Base-by-base conservation (phyloP, 2,329 filamentous ascomycete genomes). In the Xylaria sp. region DNA sequence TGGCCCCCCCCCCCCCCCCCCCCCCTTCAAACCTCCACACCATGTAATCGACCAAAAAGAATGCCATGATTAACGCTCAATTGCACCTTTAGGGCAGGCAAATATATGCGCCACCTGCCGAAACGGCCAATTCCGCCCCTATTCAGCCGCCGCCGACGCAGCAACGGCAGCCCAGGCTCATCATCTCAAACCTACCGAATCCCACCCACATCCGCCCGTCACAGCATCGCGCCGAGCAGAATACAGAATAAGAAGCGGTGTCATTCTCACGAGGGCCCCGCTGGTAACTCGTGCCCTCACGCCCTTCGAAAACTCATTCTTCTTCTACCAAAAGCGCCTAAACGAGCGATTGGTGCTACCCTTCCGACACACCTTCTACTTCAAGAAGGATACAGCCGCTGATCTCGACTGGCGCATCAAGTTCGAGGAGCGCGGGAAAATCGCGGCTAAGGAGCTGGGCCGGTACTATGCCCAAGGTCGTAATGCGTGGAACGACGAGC, bases 301-400 rank as follows among this genome's bases (percentile, higher is more conserved):
- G 40, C 86, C 93, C 13, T 98, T 99, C 82, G 96, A 99, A 82
- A 92, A 93, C 78, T 87, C 95, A 72, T 98, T 92, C 83, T 97
- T 92, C 85, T 94, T 99, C 80, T 99, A 99, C 84, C 96, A 99
- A 84, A 95, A 95, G 76, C 93, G 96, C 16, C 87, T 99, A 69
- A 97, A 98, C 81, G 96, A 99, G 85, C 92, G 96, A 51, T 87
- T 97, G 61, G 90, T 91, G 23, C 87, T 96, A 4, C 93, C 94
- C 1, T 99, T 98, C 81, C 92, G 92, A 65, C 90, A 92, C 73
- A 92, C 92, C 79, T 96, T 98, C 83, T 99, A 97, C 87, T 97
- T 94, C 88, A 97, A 97, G 85, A 90, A 90, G 74, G 93, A 93
- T 78, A 97, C 94, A 12, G 91, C 94, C 1, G 86, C 89, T 9